Conservation (phyloP, 225 moss, liverwort and hornwort species). For the Takakia lepidozioides region DNA sequence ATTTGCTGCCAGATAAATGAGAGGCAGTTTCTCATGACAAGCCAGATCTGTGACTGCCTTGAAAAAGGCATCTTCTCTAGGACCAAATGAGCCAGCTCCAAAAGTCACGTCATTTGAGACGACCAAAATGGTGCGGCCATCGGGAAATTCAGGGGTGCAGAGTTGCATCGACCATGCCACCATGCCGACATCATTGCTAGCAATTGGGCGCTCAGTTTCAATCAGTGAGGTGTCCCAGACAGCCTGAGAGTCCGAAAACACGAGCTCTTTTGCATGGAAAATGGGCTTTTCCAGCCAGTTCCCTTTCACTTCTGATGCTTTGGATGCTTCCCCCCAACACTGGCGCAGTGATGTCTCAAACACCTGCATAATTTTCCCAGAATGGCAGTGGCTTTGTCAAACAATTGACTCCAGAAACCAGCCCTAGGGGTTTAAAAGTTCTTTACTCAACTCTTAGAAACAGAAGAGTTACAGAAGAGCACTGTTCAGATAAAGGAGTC, state of each 20-base stretch:
- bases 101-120: slow-evolving; percentile 90
- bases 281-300: slow-evolving; percentile 1
- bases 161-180: slow-evolving; percentile 77
- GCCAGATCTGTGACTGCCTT: slow-evolving; percentile 80
- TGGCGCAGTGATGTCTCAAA: slow-evolving; percentile 71
- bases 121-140: slow-evolving; percentile 53
- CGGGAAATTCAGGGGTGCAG: slow-evolving; percentile 67
- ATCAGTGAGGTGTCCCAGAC: slow-evolving; percentile 51
- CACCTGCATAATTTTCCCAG: too few species aligned
- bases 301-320: slow-evolving; percentile 3
- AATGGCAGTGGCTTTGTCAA: too few species aligned
- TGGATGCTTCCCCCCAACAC: slow-evolving; percentile 39
- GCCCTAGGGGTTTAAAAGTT: too few species aligned
- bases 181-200: slow-evolving; percentile 80
- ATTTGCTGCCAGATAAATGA: slow-evolving; percentile 88
- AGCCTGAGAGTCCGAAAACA: slow-evolving; percentile 38
- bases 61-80: slow-evolving; percentile 73
- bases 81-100: slow-evolving; percentile 90
- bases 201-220: slow-evolving; percentile 50
- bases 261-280: slow-evolving; percentile 68
- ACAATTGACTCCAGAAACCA: too few species aligned
- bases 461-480: too few species aligned
- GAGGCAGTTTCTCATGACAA: slow-evolving; percentile 62
- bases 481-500: too few species aligned
- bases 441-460: too few species aligned